A percentile compares a stretch with the other conserved stretches of the same genome.
These are phyloP conservation scores for Apiospora phragmitis DNA, from an alignment of 2,329 filamentous ascomycete genomes.

Conservation along the genomic window DNA sequence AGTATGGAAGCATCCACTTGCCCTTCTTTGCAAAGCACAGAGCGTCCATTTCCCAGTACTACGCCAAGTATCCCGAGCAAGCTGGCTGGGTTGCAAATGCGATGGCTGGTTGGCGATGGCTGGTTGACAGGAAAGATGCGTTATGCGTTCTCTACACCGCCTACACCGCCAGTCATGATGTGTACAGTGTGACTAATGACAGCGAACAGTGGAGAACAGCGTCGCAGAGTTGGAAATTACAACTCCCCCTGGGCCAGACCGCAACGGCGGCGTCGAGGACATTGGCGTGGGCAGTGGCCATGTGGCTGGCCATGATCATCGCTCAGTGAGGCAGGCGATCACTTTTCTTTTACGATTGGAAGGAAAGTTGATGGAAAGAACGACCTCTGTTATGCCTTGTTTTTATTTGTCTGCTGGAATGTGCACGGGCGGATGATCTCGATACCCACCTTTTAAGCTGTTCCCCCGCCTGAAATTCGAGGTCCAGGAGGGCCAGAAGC, in stretches of 20 bases:
- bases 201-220: constrained; percentile 3
- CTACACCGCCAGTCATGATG: neutral
- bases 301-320: neutral
- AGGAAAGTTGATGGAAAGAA: neutral
- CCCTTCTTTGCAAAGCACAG: neutral
- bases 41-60: neutral
- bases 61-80: neutral
- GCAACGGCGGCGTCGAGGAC: neutral
- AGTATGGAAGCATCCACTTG: neutral
- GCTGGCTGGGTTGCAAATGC: neutral
- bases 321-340: neutral
- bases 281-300: constrained; percentile 9
- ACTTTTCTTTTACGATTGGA: neutral
- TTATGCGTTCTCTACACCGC: neutral
- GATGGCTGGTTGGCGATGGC: constrained; percentile 1
- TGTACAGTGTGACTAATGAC: neutral
- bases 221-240: neutral
- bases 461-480: constrained; percentile 21
- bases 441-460: neutral
- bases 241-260: neutral
- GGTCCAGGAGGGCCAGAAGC: constrained; percentile 28
- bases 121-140: neutral
- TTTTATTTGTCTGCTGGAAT: neutral
- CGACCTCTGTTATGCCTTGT: neutral
- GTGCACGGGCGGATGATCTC: neutral